Evolutionary conservation across 768 basidiomycete species (phyloP).

Genomic region (Serendipita indica): DNA sequence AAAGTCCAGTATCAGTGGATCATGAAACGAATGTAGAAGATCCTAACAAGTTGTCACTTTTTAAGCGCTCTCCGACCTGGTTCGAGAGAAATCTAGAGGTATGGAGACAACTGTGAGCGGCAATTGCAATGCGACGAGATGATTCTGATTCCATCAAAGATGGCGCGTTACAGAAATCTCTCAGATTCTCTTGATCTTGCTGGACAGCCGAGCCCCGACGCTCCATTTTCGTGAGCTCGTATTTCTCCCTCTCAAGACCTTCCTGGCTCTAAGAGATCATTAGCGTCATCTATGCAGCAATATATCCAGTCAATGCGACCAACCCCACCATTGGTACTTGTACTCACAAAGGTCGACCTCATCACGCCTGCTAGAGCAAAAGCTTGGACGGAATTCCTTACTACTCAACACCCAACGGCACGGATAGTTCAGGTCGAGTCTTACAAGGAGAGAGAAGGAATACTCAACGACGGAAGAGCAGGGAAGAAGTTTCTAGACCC

Average conservation of each 20-base stretch:
- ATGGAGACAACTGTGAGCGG: slow-evolving; percentile 77
- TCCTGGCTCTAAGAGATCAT: not conserved
- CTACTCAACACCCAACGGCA: slow-evolving; percentile 35
- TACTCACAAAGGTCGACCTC: slow-evolving; percentile 82
- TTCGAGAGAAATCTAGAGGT: slow-evolving; percentile 88
- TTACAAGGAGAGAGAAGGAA: slow-evolving; percentile 37
- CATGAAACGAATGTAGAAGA: slow-evolving; percentile 11
- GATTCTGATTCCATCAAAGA: slow-evolving; percentile 26
- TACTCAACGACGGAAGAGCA: slow-evolving; percentile 27
- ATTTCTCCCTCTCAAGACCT: not conserved
- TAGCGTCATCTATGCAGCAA: slow-evolving; percentile 47
- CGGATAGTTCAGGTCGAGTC: slow-evolving; percentile 65
- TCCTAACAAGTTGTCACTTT: slow-evolving; percentile 19
- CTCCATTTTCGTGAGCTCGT: slow-evolving; percentile 51
- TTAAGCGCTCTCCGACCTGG: slow-evolving; percentile 54
- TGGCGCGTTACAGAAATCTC: slow-evolving; percentile 93
- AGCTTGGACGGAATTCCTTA: slow-evolving; percentile 52
- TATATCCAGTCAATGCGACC: slow-evolving; percentile 34
- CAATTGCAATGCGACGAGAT: not conserved
- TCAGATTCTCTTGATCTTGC: slow-evolving; percentile 70
- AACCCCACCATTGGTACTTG: slow-evolving; percentile 43
- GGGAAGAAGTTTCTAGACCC: slow-evolving; percentile 40
- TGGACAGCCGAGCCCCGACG: slow-evolving; percentile 80
- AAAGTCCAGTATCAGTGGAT: slow-evolving; percentile 20
- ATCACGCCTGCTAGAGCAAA: slow-evolving; percentile 47